Percentiles rank a stretch among this genome's conserved stretches.
phyloP scores from a whole-genome alignment of 176 grass and related monocot genomes.

The Avena eriantha region DNA sequence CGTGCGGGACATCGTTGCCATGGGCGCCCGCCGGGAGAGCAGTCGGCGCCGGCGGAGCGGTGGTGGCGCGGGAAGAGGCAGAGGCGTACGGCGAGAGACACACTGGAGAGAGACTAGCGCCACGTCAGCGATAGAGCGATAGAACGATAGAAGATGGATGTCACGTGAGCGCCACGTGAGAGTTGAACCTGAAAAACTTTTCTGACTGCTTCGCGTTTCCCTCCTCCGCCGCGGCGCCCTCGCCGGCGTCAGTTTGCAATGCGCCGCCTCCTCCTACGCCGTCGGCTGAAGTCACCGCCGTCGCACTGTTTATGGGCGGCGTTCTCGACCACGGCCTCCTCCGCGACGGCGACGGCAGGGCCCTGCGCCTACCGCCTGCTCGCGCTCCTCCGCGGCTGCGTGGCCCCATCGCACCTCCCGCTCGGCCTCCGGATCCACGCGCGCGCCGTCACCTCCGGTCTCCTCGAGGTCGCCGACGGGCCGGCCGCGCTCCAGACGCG shows the following conservation, averaged over 20 bases:
- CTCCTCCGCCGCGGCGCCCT: neutral
- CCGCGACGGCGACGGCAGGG: neutral
- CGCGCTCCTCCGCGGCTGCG: constrained; percentile 58
- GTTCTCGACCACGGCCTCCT: neutral
- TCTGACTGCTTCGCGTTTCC: neutral
- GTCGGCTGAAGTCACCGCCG: neutral
- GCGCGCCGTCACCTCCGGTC: constrained; percentile 55
- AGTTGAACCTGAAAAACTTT: neutral
- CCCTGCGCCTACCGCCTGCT: constrained; percentile 40
- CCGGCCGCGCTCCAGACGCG: constrained; percentile 41
- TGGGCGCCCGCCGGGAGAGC: constrained; percentile 18
- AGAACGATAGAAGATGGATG: constrained; percentile 36
- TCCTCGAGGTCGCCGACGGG: neutral
- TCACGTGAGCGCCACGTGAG: constrained; percentile 47
- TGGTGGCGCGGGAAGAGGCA: constrained; percentile 20
- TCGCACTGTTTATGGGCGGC: neutral
- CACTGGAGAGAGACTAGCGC: neutral
- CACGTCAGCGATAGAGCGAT: neutral
- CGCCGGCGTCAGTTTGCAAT: constrained; percentile 31
- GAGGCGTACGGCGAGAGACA: constrained; percentile 32
- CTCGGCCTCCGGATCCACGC: constrained; percentile 72
- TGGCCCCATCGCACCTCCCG: constrained; percentile 51
- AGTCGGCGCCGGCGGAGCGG: neutral
- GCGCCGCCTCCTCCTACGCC: constrained; percentile 26
- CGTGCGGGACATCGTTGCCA: constrained; percentile 70